Percentiles rank a stretch among this genome's conserved stretches.
These are phyloP conservation scores for Syzygium syzygioides DNA, from an alignment of 441 rosid genomes.

Conservation along the genomic window DNA sequence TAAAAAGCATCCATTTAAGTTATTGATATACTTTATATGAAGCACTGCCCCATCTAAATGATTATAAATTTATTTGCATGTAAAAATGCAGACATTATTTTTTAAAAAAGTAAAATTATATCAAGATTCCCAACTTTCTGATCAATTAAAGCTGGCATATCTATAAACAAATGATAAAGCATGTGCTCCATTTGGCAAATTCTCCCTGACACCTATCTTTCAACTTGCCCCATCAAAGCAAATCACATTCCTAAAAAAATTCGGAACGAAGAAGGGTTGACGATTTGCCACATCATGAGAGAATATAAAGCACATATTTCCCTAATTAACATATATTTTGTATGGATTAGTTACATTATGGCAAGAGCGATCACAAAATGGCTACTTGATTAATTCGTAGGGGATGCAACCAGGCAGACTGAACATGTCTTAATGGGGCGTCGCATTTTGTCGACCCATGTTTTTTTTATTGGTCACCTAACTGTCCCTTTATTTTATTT, in stretches of 20 bases:
- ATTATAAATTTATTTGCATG: neutral
- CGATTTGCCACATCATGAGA: neutral
- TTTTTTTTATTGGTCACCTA: neutral
- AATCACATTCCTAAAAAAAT: neutral
- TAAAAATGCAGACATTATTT: neutral
- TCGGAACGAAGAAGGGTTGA: neutral
- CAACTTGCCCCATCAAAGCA: neutral
- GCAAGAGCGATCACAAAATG: neutral
- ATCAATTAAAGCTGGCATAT: neutral
- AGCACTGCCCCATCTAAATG: neutral
- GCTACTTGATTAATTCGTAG: neutral
- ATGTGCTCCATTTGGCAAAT: neutral
- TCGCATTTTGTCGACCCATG: neutral
- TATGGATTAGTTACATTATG: neutral
- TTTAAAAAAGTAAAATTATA: neutral
- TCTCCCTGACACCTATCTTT: neutral
- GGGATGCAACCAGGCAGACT: neutral
- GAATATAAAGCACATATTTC: neutral
- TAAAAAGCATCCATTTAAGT: neutral
- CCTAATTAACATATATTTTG: neutral
- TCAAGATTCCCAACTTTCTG: neutral
- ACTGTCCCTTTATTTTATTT: neutral
- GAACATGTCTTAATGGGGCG: neutral
- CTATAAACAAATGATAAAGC: neutral
- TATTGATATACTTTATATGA: neutral